Evolutionary conservation across 805 yeast genomes (phyloP).

Genomic region (Candida endomychidarum): DNA sequence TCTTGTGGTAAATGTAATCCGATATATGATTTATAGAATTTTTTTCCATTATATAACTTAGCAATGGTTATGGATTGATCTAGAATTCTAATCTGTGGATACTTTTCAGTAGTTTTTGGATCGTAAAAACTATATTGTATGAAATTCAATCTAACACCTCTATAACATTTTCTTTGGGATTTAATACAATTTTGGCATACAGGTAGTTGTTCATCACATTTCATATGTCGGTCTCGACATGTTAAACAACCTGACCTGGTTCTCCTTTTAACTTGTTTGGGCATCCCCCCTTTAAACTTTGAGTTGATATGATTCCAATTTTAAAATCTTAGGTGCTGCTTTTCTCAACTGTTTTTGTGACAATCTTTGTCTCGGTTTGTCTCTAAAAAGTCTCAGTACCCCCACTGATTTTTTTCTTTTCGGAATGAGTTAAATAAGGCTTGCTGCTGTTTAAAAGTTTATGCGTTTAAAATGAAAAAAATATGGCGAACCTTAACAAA

Average conservation of each 20-base stretch:
- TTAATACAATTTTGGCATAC: constrained; percentile 57
- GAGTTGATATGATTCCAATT: not conserved
- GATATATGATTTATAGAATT: constrained; percentile 31
- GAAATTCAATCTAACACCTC: constrained; percentile 48
- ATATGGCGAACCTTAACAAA: too few species aligned
- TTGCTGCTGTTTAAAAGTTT: not conserved
- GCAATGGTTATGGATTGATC: constrained; percentile 47
- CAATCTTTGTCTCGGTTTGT: constrained; percentile 4
- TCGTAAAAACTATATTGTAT: constrained; percentile 40
- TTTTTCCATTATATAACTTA: constrained; percentile 36
- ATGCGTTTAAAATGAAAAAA: too few species aligned
- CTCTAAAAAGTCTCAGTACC: not conserved
- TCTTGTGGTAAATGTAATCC: constrained; percentile 32
- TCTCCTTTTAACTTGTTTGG: constrained; percentile 27
- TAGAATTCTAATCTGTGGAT: constrained; percentile 22
- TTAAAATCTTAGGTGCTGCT: not conserved
- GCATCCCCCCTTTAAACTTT: constrained; percentile 4
- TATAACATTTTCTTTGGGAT: constrained; percentile 46
- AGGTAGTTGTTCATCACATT: constrained; percentile 65
- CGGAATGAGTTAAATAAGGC: too few species aligned
- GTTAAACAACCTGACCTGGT: constrained; percentile 56
- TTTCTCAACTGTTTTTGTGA: constrained; percentile 5
- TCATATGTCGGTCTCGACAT: constrained; percentile 65
- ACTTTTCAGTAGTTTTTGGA: constrained; percentile 21
- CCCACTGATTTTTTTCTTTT: not conserved